Evolutionary conservation across 148 eudicot species (phyloP).

Genomic region (Drosera capensis): DNA sequence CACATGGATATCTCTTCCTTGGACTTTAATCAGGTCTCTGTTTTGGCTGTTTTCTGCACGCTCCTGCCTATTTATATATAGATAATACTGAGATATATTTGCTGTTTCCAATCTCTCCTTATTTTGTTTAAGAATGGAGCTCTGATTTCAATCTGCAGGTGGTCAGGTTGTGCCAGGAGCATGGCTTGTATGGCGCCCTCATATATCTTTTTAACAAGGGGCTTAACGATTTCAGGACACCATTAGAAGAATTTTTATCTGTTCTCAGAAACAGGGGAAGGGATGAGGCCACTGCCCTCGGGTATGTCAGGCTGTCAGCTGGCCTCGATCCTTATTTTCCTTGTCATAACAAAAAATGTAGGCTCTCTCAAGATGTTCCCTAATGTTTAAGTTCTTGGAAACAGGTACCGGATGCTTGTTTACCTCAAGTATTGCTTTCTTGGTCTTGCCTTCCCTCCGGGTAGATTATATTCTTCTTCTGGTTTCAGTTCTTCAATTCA

Average conservation of each 20-base stretch:
- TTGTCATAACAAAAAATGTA: background rate
- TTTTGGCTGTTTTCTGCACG: constrained; percentile 1
- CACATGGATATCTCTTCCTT: constrained; percentile 96
- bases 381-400: constrained; percentile 7
- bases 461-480: too few species aligned
- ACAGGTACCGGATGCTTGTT: constrained; percentile 87
- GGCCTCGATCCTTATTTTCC: background rate
- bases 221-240: constrained; percentile 84
- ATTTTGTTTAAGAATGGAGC: background rate
- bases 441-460: constrained; percentile 94
- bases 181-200: constrained; percentile 76
- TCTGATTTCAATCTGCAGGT: constrained; percentile 34
- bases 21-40: constrained; percentile 85
- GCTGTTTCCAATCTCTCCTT: background rate
- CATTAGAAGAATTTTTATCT: constrained; percentile 71
- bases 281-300: constrained; percentile 46
- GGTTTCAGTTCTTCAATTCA: too few species aligned
- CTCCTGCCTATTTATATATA: background rate
- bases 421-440: constrained; percentile 92
- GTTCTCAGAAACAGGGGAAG: constrained; percentile 42
- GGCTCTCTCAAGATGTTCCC: constrained; percentile 2
- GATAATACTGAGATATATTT: background rate
- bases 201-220: constrained; percentile 91
- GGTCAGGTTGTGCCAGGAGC: constrained; percentile 79
- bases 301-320: constrained; percentile 36